phyloP scores from a whole-genome alignment of 2,329 filamentous ascomycete species.

The Helicocarpus griseus region DNA sequence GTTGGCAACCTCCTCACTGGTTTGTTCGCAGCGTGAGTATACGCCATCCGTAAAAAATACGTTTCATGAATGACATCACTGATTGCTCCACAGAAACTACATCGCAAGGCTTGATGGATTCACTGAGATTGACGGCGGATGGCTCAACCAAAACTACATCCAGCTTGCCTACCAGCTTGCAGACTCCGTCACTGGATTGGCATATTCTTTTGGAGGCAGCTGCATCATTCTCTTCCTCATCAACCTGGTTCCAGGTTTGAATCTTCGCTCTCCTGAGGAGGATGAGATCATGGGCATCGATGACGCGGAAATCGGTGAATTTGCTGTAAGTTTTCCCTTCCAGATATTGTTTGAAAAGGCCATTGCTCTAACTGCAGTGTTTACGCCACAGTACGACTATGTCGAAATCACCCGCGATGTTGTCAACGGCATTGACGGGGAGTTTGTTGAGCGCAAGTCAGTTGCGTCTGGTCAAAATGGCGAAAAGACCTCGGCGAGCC shows the following conservation, averaged over 20 bases:
- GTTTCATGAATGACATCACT: background rate
- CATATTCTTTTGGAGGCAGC: constrained; percentile 69
- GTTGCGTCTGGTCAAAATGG: background rate
- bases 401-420: constrained; percentile 73
- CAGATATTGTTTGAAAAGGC: too few relatives aligned
- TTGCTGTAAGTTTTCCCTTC: constrained; percentile 51
- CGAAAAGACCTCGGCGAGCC: background rate
- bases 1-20: constrained; percentile 71
- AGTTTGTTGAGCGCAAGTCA: constrained; percentile 1
- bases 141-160: constrained; percentile 74
- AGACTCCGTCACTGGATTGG: constrained; percentile 65
- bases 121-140: constrained; percentile 61
- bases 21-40: constrained; percentile 63
- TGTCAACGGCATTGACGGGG: constrained; percentile 31
- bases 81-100: constrained; percentile 47
- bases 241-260: constrained; percentile 66
- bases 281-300: constrained; percentile 79
- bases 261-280: constrained; percentile 63
- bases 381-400: constrained; percentile 59
- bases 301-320: constrained; percentile 84
- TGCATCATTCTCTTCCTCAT: constrained; percentile 71
- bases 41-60: background rate
- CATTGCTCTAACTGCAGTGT: constrained; percentile 3
- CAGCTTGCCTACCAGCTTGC: constrained; percentile 78
- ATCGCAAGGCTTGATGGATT: constrained; percentile 70